phyloP scores from a whole-genome alignment of 257 asterid species.

The Thymus mandschuricus region DNA sequence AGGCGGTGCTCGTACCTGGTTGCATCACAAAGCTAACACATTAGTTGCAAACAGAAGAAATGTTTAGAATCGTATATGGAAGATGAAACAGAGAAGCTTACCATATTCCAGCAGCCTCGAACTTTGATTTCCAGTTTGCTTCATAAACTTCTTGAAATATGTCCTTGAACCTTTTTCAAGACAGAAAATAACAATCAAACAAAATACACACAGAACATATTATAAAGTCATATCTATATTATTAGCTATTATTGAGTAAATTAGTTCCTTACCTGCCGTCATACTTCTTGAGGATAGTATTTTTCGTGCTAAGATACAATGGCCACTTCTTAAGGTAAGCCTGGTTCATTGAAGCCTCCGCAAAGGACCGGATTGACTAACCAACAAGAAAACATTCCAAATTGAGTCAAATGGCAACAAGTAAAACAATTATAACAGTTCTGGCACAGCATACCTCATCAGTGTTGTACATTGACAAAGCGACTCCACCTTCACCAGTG shows the following conservation, averaged over 20 bases:
- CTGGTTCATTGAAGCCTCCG: constrained; percentile 92
- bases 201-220: neutral
- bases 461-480: constrained; percentile 97
- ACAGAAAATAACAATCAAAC: constrained; percentile 18
- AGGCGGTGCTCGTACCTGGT: constrained; percentile 98
- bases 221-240: neutral
- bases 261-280: constrained; percentile 78
- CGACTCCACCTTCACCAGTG: constrained; percentile 98
- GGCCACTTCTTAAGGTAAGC: constrained; percentile 98
- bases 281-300: constrained; percentile 93
- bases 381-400: constrained; percentile 27
- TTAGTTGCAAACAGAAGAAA: neutral
- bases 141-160: constrained; percentile 96
- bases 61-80: neutral
- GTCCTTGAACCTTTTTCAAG: constrained; percentile 83
- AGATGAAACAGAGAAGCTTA: constrained; percentile 36
- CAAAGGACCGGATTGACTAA: constrained; percentile 86
- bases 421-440: constrained; percentile 7
- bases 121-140: constrained; percentile 83
- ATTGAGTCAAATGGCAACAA: constrained; percentile 25
- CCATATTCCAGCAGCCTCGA: constrained; percentile 91
- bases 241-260: neutral
- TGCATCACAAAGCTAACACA: neutral
- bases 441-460: constrained; percentile 76
- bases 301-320: constrained; percentile 95